Conservation (phyloP, 805 yeast species). For the Schwanniomyces occidentalis region DNA sequence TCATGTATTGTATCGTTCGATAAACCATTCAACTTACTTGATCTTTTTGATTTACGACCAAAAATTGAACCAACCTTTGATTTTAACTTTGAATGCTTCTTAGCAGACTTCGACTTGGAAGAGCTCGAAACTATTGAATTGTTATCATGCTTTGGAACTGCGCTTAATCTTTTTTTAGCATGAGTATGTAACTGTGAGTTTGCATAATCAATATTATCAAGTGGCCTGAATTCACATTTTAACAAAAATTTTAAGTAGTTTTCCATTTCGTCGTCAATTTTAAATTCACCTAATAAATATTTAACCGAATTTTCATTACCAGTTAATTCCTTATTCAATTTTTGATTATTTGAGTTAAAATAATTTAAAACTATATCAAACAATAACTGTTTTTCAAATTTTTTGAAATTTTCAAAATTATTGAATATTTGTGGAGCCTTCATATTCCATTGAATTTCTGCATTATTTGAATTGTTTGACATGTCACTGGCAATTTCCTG, state of each 20-base stretch:
- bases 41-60: conserved; percentile 56
- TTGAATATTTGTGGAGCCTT: conserved; percentile 78
- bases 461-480: conserved; percentile 18
- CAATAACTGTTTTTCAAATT: conserved; percentile 51
- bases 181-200: not conserved
- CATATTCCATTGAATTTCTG: conserved; percentile 67
- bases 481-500: conserved; percentile 35
- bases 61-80: conserved; percentile 78
- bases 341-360: conserved; percentile 39
- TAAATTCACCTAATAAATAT: conserved; percentile 52
- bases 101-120: conserved; percentile 8
- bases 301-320: conserved; percentile 65
- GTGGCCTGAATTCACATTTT: conserved; percentile 19
- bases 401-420: conserved; percentile 72
- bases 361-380: conserved; percentile 67
- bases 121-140: conserved; percentile 6
- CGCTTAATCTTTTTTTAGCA: conserved; percentile 1
- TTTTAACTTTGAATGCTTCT: conserved; percentile 47
- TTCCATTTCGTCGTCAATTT: conserved; percentile 38
- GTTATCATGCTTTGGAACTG: conserved; percentile 3
- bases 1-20: conserved; percentile 32
- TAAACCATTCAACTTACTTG: conserved; percentile 10
- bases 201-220: conserved; percentile 1
- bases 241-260: conserved; percentile 35
- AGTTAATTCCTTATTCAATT: conserved; percentile 22